Evolutionary conservation across 2,329 filamentous ascomycete genomes (phyloP).

Genomic region (Endocalyx cinctus): DNA sequence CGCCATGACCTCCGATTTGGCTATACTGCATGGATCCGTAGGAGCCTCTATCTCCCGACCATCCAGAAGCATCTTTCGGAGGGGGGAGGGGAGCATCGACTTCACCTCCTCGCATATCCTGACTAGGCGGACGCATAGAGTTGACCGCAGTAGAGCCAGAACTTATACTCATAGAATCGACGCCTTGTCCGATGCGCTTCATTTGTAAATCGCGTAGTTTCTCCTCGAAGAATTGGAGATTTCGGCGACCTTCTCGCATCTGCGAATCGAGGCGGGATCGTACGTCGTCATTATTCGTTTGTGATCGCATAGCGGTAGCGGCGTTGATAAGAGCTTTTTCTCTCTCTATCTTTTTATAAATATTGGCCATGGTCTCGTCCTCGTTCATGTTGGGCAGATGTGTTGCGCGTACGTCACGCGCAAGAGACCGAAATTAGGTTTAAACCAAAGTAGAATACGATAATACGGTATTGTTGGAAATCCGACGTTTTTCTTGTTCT

Average conservation of each 20-base stretch:
- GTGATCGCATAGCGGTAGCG: conserved; percentile 90
- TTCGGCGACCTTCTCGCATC: conserved; percentile 87
- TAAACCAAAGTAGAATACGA: too few relatives aligned
- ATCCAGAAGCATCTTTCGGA: conserved; percentile 60
- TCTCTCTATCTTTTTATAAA: conserved; percentile 95
- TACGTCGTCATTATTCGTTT: conserved; percentile 89
- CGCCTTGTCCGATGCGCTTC: conserved; percentile 65
- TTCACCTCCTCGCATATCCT: conserved; percentile 39
- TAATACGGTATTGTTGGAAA: too few relatives aligned
- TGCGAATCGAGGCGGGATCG: conserved; percentile 87
- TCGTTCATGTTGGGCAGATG: conserved; percentile 53
- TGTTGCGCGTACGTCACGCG: not conserved
- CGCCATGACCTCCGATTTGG: conserved; percentile 60
- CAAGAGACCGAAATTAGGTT: too few relatives aligned
- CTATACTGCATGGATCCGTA: conserved; percentile 57
- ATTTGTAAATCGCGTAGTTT: conserved; percentile 84
- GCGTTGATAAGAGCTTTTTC: conserved; percentile 94
- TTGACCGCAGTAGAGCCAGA: conserved; percentile 37
- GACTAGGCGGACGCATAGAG: conserved; percentile 39
- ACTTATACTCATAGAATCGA: conserved; percentile 62
- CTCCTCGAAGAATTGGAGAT: conserved; percentile 94
- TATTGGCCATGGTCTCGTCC: conserved; percentile 66
- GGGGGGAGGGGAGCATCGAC: conserved; percentile 59
- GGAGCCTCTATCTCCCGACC: conserved; percentile 48
- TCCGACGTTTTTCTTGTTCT: too few relatives aligned